phyloP scores from a whole-genome alignment of 176 grass and related monocot genomes.

The Rhynchospora breviuscula region DNA sequence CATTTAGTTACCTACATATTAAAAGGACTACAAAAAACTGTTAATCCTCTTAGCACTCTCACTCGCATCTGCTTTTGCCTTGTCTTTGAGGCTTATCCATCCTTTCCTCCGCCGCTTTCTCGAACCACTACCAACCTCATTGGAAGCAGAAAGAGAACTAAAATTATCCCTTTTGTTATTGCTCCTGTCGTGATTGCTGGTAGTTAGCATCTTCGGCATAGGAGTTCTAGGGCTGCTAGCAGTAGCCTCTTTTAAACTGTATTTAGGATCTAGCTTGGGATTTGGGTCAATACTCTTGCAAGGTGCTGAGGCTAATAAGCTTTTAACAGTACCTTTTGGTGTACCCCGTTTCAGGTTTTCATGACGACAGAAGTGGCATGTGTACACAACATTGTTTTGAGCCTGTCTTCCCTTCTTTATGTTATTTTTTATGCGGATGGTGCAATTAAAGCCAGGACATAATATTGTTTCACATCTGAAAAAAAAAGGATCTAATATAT shows the following conservation, averaged over 20 bases:
- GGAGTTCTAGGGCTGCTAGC: conserved; percentile 12
- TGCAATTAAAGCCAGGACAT: conserved; percentile 76
- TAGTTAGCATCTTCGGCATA: conserved; percentile 2
- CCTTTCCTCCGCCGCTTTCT: conserved; percentile 69
- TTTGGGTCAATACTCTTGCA: conserved; percentile 15
- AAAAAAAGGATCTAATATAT: neutral
- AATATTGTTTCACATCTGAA: conserved; percentile 79
- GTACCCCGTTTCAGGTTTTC: conserved; percentile 57
- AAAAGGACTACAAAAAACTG: conserved; percentile 58
- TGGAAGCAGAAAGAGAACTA: conserved; percentile 18
- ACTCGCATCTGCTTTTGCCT: conserved; percentile 46
- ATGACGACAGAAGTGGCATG: conserved; percentile 65
- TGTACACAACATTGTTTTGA: conserved; percentile 53
- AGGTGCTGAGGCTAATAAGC: conserved; percentile 43
- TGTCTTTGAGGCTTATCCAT: conserved; percentile 70
- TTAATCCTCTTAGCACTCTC: conserved; percentile 45
- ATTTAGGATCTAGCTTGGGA: neutral
- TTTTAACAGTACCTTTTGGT: conserved; percentile 45
- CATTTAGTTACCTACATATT: conserved; percentile 32
- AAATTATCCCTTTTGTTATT: conserved; percentile 26
- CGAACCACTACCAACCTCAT: conserved; percentile 36
- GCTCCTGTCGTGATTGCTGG: neutral
- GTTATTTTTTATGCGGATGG: conserved; percentile 54
- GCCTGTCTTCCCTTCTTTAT: conserved; percentile 33
- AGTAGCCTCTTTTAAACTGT: neutral